Evolutionary conservation across 2,329 filamentous ascomycete genomes (phyloP), one percentile per base, ranked within the genome.

Genomic region (Byssothecium circinans): DNA sequence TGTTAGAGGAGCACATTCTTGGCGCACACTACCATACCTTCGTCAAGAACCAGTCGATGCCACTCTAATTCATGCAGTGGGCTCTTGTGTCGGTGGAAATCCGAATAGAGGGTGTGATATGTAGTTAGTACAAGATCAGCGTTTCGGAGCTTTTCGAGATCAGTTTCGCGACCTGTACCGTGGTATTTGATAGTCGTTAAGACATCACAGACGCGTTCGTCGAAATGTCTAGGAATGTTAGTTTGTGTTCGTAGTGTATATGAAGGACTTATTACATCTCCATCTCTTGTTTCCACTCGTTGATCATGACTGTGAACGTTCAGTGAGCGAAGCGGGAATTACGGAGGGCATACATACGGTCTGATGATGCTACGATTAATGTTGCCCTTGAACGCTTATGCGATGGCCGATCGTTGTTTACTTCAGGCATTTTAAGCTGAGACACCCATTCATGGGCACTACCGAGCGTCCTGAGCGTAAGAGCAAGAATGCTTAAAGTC

Each of bases 401-500:
- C n/a, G 7, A 11, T 12, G 6, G 42, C 35, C 22, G 34, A 19
- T 29, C 42, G 8, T 19, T 17, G 8, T 15, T 25, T 43, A 5
- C 25, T 19, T 25, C 37, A 1, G 6, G 20, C 42, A 25, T 33
- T 12, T n/a, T 11, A 15, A 29, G 15, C 11, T 50, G 12, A 2
- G 30, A 41, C 10, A 67, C 68, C 73, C 73, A 79, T 8, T 56
- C 18, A 10, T 57, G 58, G 1, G 71, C 76, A 2, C 61, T 41
- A 0, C 69, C 61, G 0, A 75, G 54, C 0, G 76, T 78, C 14
- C 69, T 68, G 3, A 76, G 58, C 17, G 81, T 71, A 0, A 81
- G 60, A 0, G 78, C 75, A 8, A 83, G 70, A 0, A 79, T 75
- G 2, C 78, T 78, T 6, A 82, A 67, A 0, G 81, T 77, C 54